Conservation (phyloP, 2,329 filamentous ascomycete genomes). For the Colletotrichum spinosum region DNA sequence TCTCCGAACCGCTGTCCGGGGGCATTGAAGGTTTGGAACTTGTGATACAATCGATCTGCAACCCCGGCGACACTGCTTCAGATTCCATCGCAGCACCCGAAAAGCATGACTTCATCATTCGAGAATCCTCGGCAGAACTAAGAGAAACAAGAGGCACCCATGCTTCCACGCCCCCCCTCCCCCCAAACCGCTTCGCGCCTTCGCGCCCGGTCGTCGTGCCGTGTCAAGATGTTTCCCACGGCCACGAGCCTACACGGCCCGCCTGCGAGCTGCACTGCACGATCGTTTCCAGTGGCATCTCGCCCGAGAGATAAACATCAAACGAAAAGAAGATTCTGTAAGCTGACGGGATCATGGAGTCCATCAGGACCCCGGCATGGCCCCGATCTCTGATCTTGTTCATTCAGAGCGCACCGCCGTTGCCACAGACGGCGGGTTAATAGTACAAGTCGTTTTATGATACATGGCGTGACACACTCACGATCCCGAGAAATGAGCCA, state of each 20-base stretch:
- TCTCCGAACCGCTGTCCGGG: conserved; percentile 17
- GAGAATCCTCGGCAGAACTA: conserved; percentile 23
- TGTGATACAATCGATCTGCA: conserved; percentile 37
- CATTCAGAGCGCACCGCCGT: neutral
- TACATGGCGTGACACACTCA: conserved; percentile 24
- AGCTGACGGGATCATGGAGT: conserved; percentile 22
- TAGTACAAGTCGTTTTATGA: conserved; percentile 35
- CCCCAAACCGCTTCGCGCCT: neutral
- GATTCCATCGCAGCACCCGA: conserved; percentile 2
- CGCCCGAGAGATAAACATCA: conserved; percentile 20
- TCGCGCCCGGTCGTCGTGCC: conserved; percentile 2
- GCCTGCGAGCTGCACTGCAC: conserved; percentile 17
- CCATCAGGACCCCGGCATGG: conserved; percentile 20
- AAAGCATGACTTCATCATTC: conserved; percentile 24
- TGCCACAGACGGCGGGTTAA: conserved; percentile 3
- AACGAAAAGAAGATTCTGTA: conserved; percentile 14
- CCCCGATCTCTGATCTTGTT: neutral
- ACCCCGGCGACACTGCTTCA: conserved; percentile 35
- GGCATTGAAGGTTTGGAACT: conserved; percentile 28
- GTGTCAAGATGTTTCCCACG: conserved; percentile 18
- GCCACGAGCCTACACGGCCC: conserved; percentile 8
- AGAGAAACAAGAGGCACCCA: conserved; percentile 1
- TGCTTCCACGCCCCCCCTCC: neutral
- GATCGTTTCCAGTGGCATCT: conserved; percentile 11
- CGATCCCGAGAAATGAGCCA: conserved; percentile 4